Evolutionary conservation across 2,329 filamentous ascomycete genomes (phyloP).

Genomic region (Phyllosticta paracitricarpa): DNA sequence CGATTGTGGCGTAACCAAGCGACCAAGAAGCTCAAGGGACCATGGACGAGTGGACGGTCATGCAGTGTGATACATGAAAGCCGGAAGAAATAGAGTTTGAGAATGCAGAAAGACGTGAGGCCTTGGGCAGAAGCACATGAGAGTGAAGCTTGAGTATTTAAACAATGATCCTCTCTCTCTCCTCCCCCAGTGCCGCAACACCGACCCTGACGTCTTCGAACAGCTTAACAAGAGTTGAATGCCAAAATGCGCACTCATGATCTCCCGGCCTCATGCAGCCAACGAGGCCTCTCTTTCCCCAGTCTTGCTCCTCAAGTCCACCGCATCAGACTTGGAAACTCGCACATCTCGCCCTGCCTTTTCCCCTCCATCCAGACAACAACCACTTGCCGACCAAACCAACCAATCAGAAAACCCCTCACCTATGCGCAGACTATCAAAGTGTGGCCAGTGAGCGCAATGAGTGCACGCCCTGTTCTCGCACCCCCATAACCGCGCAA

Average conservation of each 20-base stretch:
- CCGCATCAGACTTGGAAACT: too few relatives aligned
- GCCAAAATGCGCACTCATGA: too few relatives aligned
- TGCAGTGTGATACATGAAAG: background rate
- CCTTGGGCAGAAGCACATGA: background rate
- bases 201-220: too few relatives aligned
- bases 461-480: background rate
- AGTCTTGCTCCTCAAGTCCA: too few relatives aligned
- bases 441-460: background rate
- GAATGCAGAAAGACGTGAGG: background rate
- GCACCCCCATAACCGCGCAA: background rate
- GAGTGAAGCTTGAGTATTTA: background rate
- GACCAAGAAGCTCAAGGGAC: background rate
- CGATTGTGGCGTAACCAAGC: background rate
- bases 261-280: too few relatives aligned
- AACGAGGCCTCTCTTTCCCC: too few relatives aligned
- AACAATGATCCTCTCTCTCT: background rate
- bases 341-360: too few relatives aligned
- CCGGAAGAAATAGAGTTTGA: background rate
- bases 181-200: background rate
- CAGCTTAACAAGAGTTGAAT: too few relatives aligned
- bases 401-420: background rate
- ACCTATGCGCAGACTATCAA: background rate
- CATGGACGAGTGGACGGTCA: background rate
- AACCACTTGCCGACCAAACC: too few relatives aligned
- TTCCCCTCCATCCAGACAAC: too few relatives aligned